A percentile compares a stretch with the other conserved stretches of the same genome.
These are phyloP conservation scores for Pythium insidiosum DNA, from an alignment of 352 stramenopile species.

Conservation along the genomic window DNA sequence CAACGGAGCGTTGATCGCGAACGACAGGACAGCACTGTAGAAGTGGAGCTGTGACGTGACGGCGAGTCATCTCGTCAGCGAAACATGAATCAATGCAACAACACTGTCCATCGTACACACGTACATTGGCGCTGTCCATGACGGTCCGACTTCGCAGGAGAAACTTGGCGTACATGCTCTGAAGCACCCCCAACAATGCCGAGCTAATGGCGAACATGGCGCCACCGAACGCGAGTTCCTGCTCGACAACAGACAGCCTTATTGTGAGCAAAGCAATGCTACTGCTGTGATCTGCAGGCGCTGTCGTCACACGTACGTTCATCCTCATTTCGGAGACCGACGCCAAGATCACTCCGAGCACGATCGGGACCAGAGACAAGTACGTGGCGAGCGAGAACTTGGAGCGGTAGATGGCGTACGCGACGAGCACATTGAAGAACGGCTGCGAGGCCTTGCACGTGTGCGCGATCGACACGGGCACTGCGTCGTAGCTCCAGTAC, in stretches of 20 bases:
- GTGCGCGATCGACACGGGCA: slow-evolving; percentile 77
- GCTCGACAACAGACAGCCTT: neutral
- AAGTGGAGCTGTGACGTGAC: slow-evolving; percentile 88
- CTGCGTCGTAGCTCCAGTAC: slow-evolving; percentile 85
- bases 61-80: too few species aligned
- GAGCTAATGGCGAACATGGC: slow-evolving; percentile 66
- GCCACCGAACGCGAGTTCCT: slow-evolving; percentile 64
- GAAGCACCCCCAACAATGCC: slow-evolving; percentile 67
- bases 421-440: slow-evolving; percentile 82
- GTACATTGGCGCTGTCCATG: slow-evolving; percentile 76
- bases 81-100: too few species aligned
- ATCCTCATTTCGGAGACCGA: slow-evolving; percentile 86
- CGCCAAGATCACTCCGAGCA: slow-evolving; percentile 71
- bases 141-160: slow-evolving; percentile 69
- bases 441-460: slow-evolving; percentile 85
- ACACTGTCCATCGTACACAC: too few species aligned
- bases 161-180: slow-evolving; percentile 87
- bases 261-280: neutral
- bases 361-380: slow-evolving; percentile 72
- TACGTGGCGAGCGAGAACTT: slow-evolving; percentile 70
- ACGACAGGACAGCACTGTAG: slow-evolving; percentile 77
- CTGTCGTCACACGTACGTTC: slow-evolving; percentile 56
- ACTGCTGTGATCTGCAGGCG: too few species aligned
- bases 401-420: slow-evolving; percentile 63
- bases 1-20: slow-evolving; percentile 75